These are phyloP conservation scores for Olyra latifolia DNA, from an alignment of 176 grass and related monocot genomes.

Conservation along the genomic window DNA sequence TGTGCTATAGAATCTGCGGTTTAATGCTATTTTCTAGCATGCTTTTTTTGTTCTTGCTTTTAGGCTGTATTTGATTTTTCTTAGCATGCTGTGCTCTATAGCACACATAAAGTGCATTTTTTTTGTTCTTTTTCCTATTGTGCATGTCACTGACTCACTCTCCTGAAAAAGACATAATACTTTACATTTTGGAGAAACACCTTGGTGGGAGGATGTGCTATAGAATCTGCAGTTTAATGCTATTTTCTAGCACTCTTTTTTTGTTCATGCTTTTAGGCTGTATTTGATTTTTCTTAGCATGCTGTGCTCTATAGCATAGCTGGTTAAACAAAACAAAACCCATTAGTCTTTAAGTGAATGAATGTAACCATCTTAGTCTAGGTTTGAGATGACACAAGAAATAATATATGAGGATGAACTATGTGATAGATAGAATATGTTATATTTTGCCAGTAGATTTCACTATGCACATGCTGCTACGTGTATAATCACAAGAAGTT, in stretches of 20 bases:
- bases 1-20: not conserved
- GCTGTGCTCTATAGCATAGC: not conserved
- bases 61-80: not conserved
- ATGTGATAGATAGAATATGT: not conserved
- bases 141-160: not conserved
- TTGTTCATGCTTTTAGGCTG: not conserved
- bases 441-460: not conserved
- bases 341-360: not conserved
- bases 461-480: not conserved
- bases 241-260: conserved; percentile 5
- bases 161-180: not conserved
- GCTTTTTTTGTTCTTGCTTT: conserved; percentile 2
- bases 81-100: not conserved
- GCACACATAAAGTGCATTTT: not conserved
- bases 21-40: conserved; percentile 18
- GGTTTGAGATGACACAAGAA: not conserved
- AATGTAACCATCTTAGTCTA: not conserved
- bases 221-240: conserved; percentile 7
- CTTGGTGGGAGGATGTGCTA: not conserved
- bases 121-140: conserved; percentile 9
- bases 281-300: not conserved
- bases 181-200: conserved; percentile 4
- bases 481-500: not conserved
- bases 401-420: not conserved
- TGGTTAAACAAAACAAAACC: not conserved